These are phyloP conservation scores for Isatis lusitanica DNA, from an alignment of 441 rosid genomes.

Conservation along the genomic window DNA sequence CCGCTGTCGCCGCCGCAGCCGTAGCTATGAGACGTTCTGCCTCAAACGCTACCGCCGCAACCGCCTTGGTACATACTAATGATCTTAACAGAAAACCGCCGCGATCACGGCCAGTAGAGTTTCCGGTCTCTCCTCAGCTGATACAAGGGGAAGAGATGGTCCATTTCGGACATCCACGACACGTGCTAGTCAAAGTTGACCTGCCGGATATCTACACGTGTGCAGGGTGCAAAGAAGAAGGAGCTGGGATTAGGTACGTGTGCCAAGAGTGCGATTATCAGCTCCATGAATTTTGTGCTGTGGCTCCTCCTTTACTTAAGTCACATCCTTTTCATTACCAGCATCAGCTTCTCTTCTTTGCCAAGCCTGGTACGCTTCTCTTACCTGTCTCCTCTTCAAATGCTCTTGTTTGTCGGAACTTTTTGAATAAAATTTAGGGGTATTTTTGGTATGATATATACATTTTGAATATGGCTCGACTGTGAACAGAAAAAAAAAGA, in stretches of 20 bases:
- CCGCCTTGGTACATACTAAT: slow-evolving; percentile 2
- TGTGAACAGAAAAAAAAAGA: too few species aligned
- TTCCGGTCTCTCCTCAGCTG: slow-evolving; percentile 56
- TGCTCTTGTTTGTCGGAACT: neutral
- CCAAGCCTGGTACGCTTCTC: slow-evolving; percentile 60
- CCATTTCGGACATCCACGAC: slow-evolving; percentile 68
- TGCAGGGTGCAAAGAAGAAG: slow-evolving; percentile 77
- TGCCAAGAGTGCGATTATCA: slow-evolving; percentile 71
- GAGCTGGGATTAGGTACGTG: slow-evolving; percentile 67
- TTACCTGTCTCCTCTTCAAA: neutral
- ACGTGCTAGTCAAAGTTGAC: slow-evolving; percentile 45
- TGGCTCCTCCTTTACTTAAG: slow-evolving; percentile 58
- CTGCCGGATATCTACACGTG: slow-evolving; percentile 67
- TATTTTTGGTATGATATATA: neutral
- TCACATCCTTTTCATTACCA: slow-evolving; percentile 76
- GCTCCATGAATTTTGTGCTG: slow-evolving; percentile 82
- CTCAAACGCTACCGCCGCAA: slow-evolving; percentile 14
- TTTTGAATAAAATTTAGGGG: neutral
- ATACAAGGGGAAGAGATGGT: slow-evolving; percentile 47
- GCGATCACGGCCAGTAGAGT: slow-evolving; percentile 35
- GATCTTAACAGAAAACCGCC: slow-evolving; percentile 18
- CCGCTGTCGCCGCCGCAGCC: slow-evolving; percentile 2
- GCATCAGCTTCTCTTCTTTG: slow-evolving; percentile 62
- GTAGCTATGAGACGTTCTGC: slow-evolving; percentile 27
- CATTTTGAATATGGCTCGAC: neutral